Percentiles rank a stretch among this genome's conserved stretches.
These are phyloP conservation scores for Colletotrichum sp. DNA, from an alignment of 2,329 filamentous ascomycete species.

Conservation along the genomic window DNA sequence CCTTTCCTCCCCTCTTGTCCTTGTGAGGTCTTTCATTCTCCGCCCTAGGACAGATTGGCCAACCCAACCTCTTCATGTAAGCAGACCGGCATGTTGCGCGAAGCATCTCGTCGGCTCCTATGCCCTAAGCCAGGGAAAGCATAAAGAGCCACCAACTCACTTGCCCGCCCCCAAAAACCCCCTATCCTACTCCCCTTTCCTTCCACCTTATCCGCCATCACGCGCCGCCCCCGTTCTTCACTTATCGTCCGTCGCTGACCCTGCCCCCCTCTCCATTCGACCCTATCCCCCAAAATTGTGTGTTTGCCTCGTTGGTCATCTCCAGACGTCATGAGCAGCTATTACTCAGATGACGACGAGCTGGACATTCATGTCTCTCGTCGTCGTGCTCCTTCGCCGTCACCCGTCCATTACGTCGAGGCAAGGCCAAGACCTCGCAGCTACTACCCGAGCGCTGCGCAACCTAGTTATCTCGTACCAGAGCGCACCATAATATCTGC, in stretches of 20 bases:
- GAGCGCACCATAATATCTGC: slow-evolving; percentile 53
- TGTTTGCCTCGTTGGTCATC: background rate
- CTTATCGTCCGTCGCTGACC: background rate
- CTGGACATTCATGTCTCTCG: slow-evolving; percentile 53
- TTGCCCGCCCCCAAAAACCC: background rate
- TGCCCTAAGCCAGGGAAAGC: slow-evolving; percentile 9
- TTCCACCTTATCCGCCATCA: background rate
- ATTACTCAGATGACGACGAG: slow-evolving; percentile 60
- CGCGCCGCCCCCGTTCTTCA: background rate
- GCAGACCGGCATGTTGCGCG: background rate
- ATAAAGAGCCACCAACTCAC: slow-evolving; percentile 6
- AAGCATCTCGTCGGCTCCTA: background rate
- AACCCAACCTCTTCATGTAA: background rate
- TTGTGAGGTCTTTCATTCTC: background rate
- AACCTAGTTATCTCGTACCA: slow-evolving; percentile 42
- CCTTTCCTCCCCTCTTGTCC: background rate
- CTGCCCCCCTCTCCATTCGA: background rate
- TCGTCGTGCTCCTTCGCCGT: slow-evolving; percentile 44
- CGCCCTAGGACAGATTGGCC: background rate
- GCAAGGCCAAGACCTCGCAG: slow-evolving; percentile 40
- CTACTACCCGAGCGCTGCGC: slow-evolving; percentile 45
- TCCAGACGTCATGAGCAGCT: slow-evolving; percentile 31
- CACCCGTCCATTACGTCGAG: slow-evolving; percentile 51
- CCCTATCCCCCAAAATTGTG: background rate
- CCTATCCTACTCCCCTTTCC: background rate